Percentiles rank a stretch among this genome's conserved stretches.
Evolutionary conservation across 345 rosid genomes (phyloP).

Genomic region (Firmiana major): DNA sequence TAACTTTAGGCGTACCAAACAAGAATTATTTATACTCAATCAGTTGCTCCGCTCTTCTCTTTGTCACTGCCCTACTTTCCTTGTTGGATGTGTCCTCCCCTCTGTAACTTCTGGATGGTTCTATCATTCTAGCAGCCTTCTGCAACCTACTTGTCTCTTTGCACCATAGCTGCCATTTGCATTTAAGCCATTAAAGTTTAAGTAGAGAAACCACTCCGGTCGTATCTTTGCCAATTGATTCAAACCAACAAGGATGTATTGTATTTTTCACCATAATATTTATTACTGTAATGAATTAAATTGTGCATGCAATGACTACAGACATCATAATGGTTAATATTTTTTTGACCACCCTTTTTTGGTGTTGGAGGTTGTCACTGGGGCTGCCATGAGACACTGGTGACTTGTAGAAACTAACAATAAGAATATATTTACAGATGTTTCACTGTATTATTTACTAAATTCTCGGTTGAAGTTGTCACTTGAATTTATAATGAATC

Average conservation of each 20-base stretch:
- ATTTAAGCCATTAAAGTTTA: background rate
- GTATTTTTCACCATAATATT: background rate
- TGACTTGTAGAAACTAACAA: too few relatives aligned
- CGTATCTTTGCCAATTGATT: background rate
- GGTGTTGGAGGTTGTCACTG: too few relatives aligned
- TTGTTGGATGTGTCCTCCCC: background rate
- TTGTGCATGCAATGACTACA: background rate
- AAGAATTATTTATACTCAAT: background rate
- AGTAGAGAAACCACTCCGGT: background rate
- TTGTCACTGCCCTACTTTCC: background rate
- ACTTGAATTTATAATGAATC: background rate
- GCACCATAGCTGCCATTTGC: background rate
- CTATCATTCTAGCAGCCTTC: background rate
- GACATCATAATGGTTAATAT: background rate
- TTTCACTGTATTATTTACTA: background rate
- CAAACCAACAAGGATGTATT: background rate
- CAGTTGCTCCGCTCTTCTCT: conserved; percentile 6
- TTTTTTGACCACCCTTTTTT: background rate
- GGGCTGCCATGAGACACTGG: background rate
- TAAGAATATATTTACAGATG: background rate
- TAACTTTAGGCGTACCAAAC: too few relatives aligned
- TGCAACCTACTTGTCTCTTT: background rate
- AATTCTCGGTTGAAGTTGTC: background rate
- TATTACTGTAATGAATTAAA: background rate
- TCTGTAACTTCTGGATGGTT: background rate